phyloP scores from a whole-genome alignment of 257 asterid species.

The Forsythia viridissima region DNA sequence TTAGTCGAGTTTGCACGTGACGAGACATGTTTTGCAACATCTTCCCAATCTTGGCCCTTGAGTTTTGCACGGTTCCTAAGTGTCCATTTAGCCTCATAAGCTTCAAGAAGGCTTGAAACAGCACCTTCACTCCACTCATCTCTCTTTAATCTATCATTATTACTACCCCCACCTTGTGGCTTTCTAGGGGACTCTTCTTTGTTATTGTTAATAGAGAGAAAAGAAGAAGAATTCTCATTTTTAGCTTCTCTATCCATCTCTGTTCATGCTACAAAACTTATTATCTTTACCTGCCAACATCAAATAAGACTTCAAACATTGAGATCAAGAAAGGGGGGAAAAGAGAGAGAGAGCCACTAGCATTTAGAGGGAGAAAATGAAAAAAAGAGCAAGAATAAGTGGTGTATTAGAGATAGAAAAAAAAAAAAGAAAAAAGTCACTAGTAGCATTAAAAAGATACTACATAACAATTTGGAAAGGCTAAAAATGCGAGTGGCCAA shows the following conservation, averaged over 20 bases:
- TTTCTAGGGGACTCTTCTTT: constrained; percentile 47
- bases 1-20: constrained; percentile 38
- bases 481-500: constrained; percentile 29
- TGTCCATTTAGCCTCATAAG: constrained; percentile 78
- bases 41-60: constrained; percentile 94
- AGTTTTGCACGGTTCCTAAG: constrained; percentile 83
- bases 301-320: constrained; percentile 26
- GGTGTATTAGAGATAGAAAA: constrained; percentile 22
- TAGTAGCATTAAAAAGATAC: constrained; percentile 24
- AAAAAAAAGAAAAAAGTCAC: constrained; percentile 16
- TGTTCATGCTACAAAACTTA: constrained; percentile 22
- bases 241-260: constrained; percentile 59
- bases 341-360: constrained; percentile 50
- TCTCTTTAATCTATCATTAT: constrained; percentile 60
- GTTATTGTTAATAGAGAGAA: constrained; percentile 35
- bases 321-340: constrained; percentile 21
- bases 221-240: constrained; percentile 43
- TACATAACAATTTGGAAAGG: background rate
- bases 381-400: constrained; percentile 2
- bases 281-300: constrained; percentile 47
- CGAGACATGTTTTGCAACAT: constrained; percentile 73
- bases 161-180: constrained; percentile 18
- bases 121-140: constrained; percentile 98
- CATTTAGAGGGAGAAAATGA: constrained; percentile 50
- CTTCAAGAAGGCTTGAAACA: constrained; percentile 67